A percentile compares a stretch with the other conserved stretches of the same genome.
These are phyloP conservation scores for Dittrichia graveolens DNA, from an alignment of 129 eudicot species.

Conservation along the genomic window DNA sequence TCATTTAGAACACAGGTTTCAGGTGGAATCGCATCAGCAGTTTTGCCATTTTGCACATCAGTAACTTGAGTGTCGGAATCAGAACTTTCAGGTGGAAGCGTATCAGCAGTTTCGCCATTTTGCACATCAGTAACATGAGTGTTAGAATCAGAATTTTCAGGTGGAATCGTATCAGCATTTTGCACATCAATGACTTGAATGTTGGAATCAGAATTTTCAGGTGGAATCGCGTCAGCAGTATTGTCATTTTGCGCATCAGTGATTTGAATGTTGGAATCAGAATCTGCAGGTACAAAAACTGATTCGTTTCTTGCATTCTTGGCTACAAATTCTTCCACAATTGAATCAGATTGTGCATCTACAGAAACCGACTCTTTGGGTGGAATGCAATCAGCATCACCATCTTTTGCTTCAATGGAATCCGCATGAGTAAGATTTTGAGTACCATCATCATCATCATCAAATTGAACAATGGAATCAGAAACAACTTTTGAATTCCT, in stretches of 20 bases:
- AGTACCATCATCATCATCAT: conserved; percentile 24
- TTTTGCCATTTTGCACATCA: background rate
- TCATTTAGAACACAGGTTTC: background rate
- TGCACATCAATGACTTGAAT: conserved; percentile 10
- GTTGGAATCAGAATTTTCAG: conserved; percentile 17
- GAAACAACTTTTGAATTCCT: no score
- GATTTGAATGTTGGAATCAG: conserved; percentile 13
- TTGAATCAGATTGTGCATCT: conserved; percentile 15
- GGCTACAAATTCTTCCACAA: conserved; percentile 15
- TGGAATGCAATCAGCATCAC: conserved; percentile 12
- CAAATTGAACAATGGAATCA: conserved; percentile 14
- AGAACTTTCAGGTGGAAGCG: background rate
- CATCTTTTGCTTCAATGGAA: conserved; percentile 13
- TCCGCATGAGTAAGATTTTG: background rate
- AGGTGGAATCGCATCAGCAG: background rate
- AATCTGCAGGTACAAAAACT: conserved; percentile 16
- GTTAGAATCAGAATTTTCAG: background rate
- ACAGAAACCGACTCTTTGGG: conserved; percentile 22
- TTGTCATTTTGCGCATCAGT: background rate
- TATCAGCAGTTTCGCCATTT: background rate
- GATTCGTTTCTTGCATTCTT: conserved; percentile 20
- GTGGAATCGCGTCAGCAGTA: no score
- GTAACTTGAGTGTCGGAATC: background rate
- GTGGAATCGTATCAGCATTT: background rate
- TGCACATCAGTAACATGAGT: background rate